phyloP scores from a whole-genome alignment of 2,329 filamentous ascomycete species.

The Aspergillus tubingensis region DNA sequence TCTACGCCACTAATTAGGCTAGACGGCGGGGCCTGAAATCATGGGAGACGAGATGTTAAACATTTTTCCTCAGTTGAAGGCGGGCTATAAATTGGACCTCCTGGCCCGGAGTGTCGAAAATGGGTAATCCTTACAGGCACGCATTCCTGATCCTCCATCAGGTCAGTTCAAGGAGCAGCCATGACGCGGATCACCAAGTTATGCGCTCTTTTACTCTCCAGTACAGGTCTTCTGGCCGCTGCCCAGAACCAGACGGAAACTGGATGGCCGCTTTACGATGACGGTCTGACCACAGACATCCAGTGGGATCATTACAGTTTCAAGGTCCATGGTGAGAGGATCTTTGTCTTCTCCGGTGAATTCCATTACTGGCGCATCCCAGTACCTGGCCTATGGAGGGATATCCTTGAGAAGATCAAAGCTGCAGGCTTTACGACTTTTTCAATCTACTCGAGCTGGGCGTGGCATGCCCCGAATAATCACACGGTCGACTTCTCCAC shows the following conservation, averaged over 20 bases:
- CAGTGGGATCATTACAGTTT: slow-evolving; percentile 59
- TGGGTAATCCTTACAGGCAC: neutral
- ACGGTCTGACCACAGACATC: slow-evolving; percentile 49
- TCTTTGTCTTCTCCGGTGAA: slow-evolving; percentile 57
- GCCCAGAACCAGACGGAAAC: slow-evolving; percentile 17
- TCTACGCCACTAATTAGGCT: neutral
- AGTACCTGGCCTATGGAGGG: slow-evolving; percentile 53
- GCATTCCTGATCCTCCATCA: neutral
- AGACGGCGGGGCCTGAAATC: neutral
- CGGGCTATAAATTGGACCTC: neutral
- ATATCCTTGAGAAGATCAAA: slow-evolving; percentile 56
- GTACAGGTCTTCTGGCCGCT: slow-evolving; percentile 13
- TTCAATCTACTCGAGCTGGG: slow-evolving; percentile 53
- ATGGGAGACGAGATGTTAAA: neutral
- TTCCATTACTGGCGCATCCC: slow-evolving; percentile 57
- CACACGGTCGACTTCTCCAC: slow-evolving; percentile 53
- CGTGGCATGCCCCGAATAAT: slow-evolving; percentile 51
- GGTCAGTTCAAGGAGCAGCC: neutral
- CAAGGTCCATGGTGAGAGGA: slow-evolving; percentile 52
- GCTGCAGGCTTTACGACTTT: slow-evolving; percentile 53
- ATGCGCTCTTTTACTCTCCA: slow-evolving; percentile 14
- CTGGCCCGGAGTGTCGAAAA: neutral
- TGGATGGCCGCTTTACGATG: slow-evolving; percentile 52
- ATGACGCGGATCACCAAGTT: slow-evolving; percentile 17
- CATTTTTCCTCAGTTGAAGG: neutral